Conservation (phyloP, 192 early-diverging fungal genomes). For the Coemansia sp. region DNA sequence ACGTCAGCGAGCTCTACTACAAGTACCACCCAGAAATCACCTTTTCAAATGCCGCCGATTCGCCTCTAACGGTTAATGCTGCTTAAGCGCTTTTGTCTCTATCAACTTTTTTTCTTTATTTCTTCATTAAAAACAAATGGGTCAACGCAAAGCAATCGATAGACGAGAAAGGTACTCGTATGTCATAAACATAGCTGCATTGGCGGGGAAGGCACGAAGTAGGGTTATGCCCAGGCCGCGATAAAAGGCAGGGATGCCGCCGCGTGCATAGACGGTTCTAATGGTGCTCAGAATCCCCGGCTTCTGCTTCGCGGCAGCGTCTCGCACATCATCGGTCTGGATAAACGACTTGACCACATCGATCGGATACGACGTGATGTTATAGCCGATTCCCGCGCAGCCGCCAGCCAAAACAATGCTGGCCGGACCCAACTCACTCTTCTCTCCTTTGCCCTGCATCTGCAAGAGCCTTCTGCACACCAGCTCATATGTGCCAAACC, state of each 20-base stretch:
- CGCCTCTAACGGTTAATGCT: conserved; percentile 24
- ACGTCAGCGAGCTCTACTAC: conserved; percentile 85
- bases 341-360: conserved; percentile 93
- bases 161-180: conserved; percentile 69
- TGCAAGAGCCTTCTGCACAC: conserved; percentile 58
- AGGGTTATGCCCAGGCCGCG: conserved; percentile 93
- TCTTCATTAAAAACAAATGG: conserved; percentile 8
- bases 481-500: conserved; percentile 96
- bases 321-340: conserved; percentile 74
- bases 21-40: conserved; percentile 54
- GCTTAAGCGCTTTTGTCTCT: conserved; percentile 2
- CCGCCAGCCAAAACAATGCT: conserved; percentile 87
- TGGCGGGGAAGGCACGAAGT: conserved; percentile 84
- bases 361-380: conserved; percentile 83
- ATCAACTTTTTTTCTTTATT: conserved; percentile 13
- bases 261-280: conserved; percentile 65
- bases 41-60: conserved; percentile 34
- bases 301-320: not conserved
- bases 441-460: conserved; percentile 34
- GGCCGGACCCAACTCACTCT: conserved; percentile 67
- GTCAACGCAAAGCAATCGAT: conserved; percentile 16
- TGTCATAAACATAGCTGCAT: conserved; percentile 93
- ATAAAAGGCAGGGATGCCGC: conserved; percentile 85
- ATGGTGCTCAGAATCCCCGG: conserved; percentile 62
- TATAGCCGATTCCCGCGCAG: conserved; percentile 86